These are phyloP conservation scores for Oryza glumipatula DNA, from an alignment of 176 grass and related monocot genomes.

Conservation along the genomic window DNA sequence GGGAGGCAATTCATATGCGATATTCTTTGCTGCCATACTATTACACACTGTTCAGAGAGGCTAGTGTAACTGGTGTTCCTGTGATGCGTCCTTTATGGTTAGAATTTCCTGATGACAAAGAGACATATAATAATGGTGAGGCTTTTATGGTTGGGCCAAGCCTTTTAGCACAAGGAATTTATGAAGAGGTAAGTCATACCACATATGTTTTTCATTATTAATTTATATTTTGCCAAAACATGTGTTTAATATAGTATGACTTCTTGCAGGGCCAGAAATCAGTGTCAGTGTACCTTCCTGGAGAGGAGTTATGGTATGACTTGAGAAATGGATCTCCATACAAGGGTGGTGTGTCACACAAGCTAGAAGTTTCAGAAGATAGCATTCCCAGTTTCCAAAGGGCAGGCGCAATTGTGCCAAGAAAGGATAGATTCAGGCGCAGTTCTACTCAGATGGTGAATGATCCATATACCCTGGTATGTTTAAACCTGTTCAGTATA, in stretches of 20 bases:
- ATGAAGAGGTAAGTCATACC: constrained; percentile 63
- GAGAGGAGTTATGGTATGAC: constrained; percentile 67
- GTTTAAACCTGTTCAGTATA: constrained; percentile 1
- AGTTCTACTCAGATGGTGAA: constrained; percentile 98
- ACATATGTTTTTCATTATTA: constrained; percentile 1
- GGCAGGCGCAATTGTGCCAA: constrained; percentile 81
- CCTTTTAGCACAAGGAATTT: constrained; percentile 83
- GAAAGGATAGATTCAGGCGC: constrained; percentile 94
- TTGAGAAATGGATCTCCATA: constrained; percentile 75
- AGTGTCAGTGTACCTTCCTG: constrained; percentile 85
- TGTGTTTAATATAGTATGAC: constrained; percentile 19
- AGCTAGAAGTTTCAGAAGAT: constrained; percentile 81
- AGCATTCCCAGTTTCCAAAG: constrained; percentile 91
- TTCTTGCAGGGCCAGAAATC: constrained; percentile 69
- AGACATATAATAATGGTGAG: constrained; percentile 91
- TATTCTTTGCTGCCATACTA: constrained; percentile 93
- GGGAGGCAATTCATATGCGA: constrained; percentile 83
- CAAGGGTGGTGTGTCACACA: constrained; percentile 68
- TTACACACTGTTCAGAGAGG: constrained; percentile 92
- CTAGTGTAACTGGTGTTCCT: constrained; percentile 82
- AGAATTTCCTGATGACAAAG: constrained; percentile 92
- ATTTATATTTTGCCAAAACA: constrained; percentile 30
- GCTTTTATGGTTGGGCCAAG: constrained; percentile 88
- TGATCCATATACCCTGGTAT: constrained; percentile 96
- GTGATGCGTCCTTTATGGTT: constrained; percentile 95